Evolutionary conservation across 2,329 filamentous ascomycete species (phyloP).

Genomic region (Monascus ruber): DNA sequence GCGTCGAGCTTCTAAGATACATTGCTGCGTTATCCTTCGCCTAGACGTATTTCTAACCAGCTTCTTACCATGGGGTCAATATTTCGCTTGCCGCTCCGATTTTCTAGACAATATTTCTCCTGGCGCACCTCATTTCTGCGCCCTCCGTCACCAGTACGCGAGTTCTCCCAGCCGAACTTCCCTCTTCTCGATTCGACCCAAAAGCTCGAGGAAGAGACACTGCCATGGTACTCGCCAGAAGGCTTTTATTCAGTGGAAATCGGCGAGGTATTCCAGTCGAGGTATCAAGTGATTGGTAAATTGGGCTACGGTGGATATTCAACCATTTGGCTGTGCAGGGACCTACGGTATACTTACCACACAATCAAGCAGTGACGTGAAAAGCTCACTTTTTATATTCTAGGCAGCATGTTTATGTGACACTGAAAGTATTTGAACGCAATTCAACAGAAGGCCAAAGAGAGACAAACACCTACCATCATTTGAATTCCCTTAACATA

Average conservation of each 20-base stretch:
- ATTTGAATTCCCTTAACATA: too few species aligned
- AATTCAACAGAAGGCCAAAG: not conserved
- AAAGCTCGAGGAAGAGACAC: constrained; percentile 5
- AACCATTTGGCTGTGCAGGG: constrained; percentile 4
- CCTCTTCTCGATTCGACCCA: not conserved
- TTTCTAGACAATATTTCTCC: too few species aligned
- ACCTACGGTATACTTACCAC: constrained; percentile 1
- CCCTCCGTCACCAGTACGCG: too few species aligned
- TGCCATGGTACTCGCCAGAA: constrained; percentile 2
- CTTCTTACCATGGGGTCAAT: too few species aligned
- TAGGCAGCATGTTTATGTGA: not conserved
- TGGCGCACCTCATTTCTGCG: too few species aligned
- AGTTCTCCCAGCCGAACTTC: not conserved
- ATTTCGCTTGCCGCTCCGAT: too few species aligned
- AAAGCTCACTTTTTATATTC: not conserved
- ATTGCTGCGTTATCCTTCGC: too few species aligned
- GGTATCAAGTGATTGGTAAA: constrained; percentile 7
- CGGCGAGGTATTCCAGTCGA: constrained; percentile 2
- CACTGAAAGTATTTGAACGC: not conserved
- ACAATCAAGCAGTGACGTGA: not conserved
- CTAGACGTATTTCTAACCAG: too few species aligned
- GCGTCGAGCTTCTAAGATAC: too few species aligned
- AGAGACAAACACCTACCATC: too few species aligned
- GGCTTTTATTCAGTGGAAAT: constrained; percentile 3
- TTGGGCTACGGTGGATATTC: constrained; percentile 4